phyloP scores from a whole-genome alignment of 345 rosid genomes.

The Acer yangbiense region DNA sequence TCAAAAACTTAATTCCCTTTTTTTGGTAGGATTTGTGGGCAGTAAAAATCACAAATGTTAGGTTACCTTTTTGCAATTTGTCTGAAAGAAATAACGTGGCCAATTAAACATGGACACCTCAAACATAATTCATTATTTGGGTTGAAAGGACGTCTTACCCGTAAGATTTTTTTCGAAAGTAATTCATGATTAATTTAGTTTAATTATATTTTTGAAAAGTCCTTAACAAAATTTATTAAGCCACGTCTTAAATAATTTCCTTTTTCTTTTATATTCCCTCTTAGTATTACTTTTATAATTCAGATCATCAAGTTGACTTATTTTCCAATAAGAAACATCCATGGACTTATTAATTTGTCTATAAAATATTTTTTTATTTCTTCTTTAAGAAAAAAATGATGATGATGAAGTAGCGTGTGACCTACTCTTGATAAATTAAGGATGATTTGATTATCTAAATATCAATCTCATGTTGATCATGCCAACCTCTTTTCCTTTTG shows the following conservation, averaged over 20 bases:
- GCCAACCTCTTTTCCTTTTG: background rate
- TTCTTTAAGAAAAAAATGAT: background rate
- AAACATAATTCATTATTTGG: background rate
- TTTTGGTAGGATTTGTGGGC: too few species aligned
- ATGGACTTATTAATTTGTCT: background rate
- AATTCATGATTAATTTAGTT: background rate
- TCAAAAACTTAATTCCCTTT: too few species aligned
- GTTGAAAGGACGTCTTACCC: conserved; percentile 11
- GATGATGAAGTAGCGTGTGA: conserved; percentile 14
- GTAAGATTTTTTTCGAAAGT: background rate
- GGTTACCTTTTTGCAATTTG: too few species aligned
- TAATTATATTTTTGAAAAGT: background rate
- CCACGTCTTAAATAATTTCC: background rate
- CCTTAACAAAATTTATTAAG: background rate
- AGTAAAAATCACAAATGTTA: too few species aligned
- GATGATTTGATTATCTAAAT: background rate
- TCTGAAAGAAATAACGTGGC: background rate
- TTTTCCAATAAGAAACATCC: background rate
- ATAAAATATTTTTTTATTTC: background rate
- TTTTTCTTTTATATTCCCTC: background rate
- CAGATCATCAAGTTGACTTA: conserved; percentile 10
- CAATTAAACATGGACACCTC: background rate
- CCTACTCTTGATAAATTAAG: background rate
- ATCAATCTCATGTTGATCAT: background rate
- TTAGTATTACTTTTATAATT: background rate